Conservation (phyloP, 2,329 filamentous ascomycete species). For the Penicillium sp. region DNA sequence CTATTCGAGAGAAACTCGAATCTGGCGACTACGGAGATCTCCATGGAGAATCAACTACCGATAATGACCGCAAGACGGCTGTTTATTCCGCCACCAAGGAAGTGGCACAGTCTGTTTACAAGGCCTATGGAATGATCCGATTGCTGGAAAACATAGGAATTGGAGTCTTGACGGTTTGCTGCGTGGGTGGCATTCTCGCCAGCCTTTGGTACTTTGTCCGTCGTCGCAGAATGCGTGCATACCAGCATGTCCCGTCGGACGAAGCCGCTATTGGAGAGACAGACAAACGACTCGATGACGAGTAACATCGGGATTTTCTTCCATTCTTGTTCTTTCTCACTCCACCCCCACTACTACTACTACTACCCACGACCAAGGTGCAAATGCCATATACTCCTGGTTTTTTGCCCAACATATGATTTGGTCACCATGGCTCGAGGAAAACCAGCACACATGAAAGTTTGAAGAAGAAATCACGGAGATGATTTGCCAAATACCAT, state of each 20-base stretch:
- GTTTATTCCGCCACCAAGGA: slow-evolving; percentile 14
- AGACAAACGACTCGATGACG: neutral
- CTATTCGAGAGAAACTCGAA: neutral
- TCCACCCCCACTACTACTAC: too few species aligned
- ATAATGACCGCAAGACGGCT: slow-evolving; percentile 10
- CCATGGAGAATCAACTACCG: neutral
- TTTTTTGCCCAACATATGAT: too few species aligned
- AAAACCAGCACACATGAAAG: too few species aligned
- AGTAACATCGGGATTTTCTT: neutral
- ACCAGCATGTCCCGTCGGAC: slow-evolving; percentile 23
- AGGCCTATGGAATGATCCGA: slow-evolving; percentile 32
- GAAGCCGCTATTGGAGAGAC: slow-evolving; percentile 22
- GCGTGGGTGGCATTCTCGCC: slow-evolving; percentile 22
- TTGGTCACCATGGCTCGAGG: too few species aligned
- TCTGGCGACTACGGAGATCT: neutral
- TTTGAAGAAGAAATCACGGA: too few species aligned
- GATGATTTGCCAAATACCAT: neutral
- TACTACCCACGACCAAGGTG: too few species aligned
- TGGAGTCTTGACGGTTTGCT: slow-evolving; percentile 23
- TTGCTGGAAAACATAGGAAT: slow-evolving; percentile 29
- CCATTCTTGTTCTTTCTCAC: neutral
- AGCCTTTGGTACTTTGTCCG: slow-evolving; percentile 21
- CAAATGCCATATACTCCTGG: too few species aligned
- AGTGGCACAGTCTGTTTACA: slow-evolving; percentile 25
- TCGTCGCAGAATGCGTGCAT: slow-evolving; percentile 25